Evolutionary conservation across 352 stramenopile species (phyloP).

Genomic region (Pythium plurisporium): DNA sequence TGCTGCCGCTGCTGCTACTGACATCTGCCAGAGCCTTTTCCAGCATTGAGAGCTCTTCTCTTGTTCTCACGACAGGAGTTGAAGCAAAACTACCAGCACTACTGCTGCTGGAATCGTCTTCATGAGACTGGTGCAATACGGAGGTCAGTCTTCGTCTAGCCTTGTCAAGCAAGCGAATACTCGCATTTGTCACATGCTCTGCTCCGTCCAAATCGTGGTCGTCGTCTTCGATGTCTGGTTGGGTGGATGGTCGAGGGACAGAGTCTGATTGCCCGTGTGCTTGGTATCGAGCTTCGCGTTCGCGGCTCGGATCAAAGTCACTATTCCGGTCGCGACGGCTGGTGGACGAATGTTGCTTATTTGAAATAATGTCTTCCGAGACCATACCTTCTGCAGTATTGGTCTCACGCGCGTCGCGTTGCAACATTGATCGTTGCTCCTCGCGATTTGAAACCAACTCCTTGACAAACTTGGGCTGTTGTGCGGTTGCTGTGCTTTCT

Average conservation of each 20-base stretch:
- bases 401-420: no score
- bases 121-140: constrained; percentile 23
- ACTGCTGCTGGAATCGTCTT: constrained; percentile 23
- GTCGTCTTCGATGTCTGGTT: not conserved
- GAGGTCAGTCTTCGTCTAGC: constrained; percentile 21
- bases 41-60: constrained; percentile 57
- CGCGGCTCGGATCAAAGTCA: no score
- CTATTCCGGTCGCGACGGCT: no score
- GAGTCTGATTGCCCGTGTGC: no score
- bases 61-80: constrained; percentile 41
- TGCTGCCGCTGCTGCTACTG: constrained; percentile 55
- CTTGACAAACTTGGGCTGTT: no score
- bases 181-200: constrained; percentile 16
- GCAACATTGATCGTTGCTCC: no score
- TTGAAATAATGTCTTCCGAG: no score
- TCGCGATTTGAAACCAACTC: no score
- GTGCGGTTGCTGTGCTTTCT: not conserved
- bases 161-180: constrained; percentile 20
- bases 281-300: no score
- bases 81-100: constrained; percentile 35
- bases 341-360: no score
- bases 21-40: constrained; percentile 64
- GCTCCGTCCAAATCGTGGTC: constrained; percentile 3
- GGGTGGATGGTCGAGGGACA: not conserved
- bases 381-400: no score